phyloP scores from a whole-genome alignment of 129 eudicot species.

The Lactuca sativa region DNA sequence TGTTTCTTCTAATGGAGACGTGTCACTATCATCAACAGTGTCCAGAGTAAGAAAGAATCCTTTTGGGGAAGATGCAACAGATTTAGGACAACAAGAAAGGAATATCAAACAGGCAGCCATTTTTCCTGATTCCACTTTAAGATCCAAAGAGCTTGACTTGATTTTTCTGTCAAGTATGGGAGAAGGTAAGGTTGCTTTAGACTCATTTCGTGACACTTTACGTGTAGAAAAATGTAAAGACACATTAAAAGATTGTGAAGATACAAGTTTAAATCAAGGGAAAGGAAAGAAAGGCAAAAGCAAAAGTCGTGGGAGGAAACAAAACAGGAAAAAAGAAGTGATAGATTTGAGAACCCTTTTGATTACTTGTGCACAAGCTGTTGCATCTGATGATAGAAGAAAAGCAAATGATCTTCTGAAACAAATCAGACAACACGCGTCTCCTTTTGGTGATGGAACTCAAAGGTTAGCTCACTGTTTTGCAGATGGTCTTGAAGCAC shows the following conservation, averaged over 20 bases:
- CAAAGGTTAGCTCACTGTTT: conserved; percentile 78
- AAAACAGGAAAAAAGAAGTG: conserved; percentile 59
- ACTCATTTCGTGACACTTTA: conserved; percentile 48
- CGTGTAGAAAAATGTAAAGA: conserved; percentile 44
- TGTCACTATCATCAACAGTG: conserved; percentile 18
- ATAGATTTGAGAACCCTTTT: conserved; percentile 72
- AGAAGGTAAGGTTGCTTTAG: conserved; percentile 38
- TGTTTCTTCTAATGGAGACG: conserved; percentile 18
- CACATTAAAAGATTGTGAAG: conserved; percentile 24
- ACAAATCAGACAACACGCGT: conserved; percentile 60
- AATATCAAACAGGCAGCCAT: conserved; percentile 60
- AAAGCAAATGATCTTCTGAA: conserved; percentile 58
- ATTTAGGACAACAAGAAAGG: conserved; percentile 54
- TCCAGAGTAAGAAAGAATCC: conserved; percentile 53
- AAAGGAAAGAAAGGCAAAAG: conserved; percentile 36
- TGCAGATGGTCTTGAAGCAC: conserved; percentile 85
- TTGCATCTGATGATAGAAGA: conserved; percentile 57
- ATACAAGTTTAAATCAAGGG: conserved; percentile 20
- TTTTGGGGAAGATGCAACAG: conserved; percentile 28
- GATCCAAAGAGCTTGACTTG: conserved; percentile 64
- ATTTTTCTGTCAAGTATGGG: conserved; percentile 61
- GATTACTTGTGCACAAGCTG: conserved; percentile 70
- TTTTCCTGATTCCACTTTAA: conserved; percentile 51
- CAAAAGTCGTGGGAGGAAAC: conserved; percentile 60
- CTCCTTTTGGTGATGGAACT: conserved; percentile 71